These are phyloP conservation scores for Arabidopsis suecica DNA, from an alignment of 345 rosid genomes.

Conservation along the genomic window DNA sequence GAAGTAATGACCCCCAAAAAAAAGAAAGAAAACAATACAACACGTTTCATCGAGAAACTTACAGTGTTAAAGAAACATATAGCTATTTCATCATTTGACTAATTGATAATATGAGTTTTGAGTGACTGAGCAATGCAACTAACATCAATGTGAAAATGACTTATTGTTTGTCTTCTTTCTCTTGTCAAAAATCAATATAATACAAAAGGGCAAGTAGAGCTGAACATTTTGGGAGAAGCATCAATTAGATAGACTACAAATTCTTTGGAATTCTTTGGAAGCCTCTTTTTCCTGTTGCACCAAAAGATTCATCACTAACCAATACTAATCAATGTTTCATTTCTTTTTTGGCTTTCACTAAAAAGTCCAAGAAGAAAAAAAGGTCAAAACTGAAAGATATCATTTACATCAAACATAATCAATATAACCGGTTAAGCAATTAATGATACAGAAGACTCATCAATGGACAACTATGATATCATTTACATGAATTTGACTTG, in stretches of 20 bases:
- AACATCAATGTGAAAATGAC: slow-evolving; percentile 73
- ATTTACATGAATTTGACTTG: too few relatives aligned
- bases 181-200: slow-evolving; percentile 50
- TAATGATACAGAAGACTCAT: too few relatives aligned
- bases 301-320: slow-evolving; percentile 6
- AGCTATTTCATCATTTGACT: slow-evolving; percentile 83
- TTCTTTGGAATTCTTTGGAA: slow-evolving; percentile 54
- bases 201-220: slow-evolving; percentile 48
- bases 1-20: neutral
- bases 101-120: slow-evolving; percentile 80
- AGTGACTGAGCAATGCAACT: slow-evolving; percentile 74
- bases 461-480: too few relatives aligned
- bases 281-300: slow-evolving; percentile 59
- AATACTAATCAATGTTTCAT: slow-evolving; percentile 11
- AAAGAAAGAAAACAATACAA: neutral
- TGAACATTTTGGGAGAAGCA: slow-evolving; percentile 91
- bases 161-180: slow-evolving; percentile 65
- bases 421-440: too few relatives aligned
- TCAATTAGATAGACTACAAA: slow-evolving; percentile 77
- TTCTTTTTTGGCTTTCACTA: neutral
- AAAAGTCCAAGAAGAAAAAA: neutral
- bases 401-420: slow-evolving; percentile 17
- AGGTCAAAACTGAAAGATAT: slow-evolving; percentile 51
- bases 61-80: slow-evolving; percentile 95
- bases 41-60: slow-evolving; percentile 36